Base-by-base conservation (phyloP, 2,329 filamentous ascomycete genomes). In the Clarireedia paspali region DNA sequence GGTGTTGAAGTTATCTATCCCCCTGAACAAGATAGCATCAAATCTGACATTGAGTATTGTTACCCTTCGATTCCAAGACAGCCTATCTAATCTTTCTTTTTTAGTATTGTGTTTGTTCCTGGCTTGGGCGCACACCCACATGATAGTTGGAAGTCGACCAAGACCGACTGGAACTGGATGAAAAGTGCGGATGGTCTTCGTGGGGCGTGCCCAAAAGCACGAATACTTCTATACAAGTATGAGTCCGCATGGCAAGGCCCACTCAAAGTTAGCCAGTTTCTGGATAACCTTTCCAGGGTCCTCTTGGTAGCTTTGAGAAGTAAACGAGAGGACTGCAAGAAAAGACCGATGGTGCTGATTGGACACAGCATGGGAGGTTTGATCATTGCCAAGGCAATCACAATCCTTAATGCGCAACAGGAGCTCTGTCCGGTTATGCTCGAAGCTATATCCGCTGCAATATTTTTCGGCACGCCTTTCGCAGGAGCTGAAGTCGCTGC, bases 331-430 rank as follows among this genome's bases (percentile, higher is more conserved):
- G 23, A 27, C 15, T 34, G 30, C 10, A 14, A 24, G 23, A 42
- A 20, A 42, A 24, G 48, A 15, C 54, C 74, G 9, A 57, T 72
- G 4, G 63, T 74, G 9, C 65, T 74, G 12, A 61, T 73, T 17
- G 70, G 62, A 2, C 72, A 74, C 47, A 71, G 69, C 51, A 72
- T 74, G 70, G 72, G 72, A 5, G 71, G 71, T 0, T 60, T 73
- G 0, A 67, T 73, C 1, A 63, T 68, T 24, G 73, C 73, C 52
- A 67, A 67, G 55, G 71, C 71, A 15, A 39, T 56, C 15, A 44
- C 49, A n/a, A 36, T 52, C 5, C 42, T 40, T 5, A 38, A 47
- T 6, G 15, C 42, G 10, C 49, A 44, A 7, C 38, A 23, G 23
- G 54, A 56, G 20, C 17, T 47, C 15, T 52, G 40, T 27, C 42